Conservation (phyloP, 495 filamentous ascomycete species). For the Xylaria flabelliformis region DNA sequence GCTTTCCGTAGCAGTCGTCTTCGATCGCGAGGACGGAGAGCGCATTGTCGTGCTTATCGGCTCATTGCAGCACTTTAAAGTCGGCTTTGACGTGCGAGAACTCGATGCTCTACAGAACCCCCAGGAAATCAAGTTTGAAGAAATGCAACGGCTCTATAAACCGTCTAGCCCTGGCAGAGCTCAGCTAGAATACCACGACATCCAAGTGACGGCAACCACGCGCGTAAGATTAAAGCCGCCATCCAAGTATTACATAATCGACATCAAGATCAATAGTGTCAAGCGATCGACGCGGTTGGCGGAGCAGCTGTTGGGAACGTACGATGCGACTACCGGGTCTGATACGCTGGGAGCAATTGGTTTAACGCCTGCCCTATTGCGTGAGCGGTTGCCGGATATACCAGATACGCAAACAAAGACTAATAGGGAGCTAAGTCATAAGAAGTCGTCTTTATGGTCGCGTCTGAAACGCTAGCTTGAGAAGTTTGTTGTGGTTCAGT, state of each 20-base stretch:
- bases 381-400: not conserved
- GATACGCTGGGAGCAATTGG: not conserved
- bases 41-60: not conserved
- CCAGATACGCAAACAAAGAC: not conserved
- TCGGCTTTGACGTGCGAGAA: slow-evolving; percentile 6
- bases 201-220: not conserved
- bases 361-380: not conserved
- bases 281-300: not conserved
- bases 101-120: not conserved
- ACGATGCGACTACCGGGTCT: slow-evolving; percentile 6
- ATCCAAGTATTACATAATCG: slow-evolving; percentile 5
- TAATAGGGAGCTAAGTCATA: not conserved
- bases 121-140: not conserved
- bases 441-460: slow-evolving; percentile 7
- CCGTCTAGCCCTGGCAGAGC: not conserved
- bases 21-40: not conserved
- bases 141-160: not conserved
- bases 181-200: slow-evolving; percentile 4
- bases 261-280: not conserved
- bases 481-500: no score
- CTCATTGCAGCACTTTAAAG: not conserved
- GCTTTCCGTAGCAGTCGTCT: not conserved
- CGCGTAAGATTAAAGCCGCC: not conserved
- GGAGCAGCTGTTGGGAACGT: not conserved
- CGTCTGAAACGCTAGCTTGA: not conserved